These are phyloP conservation scores for Murraya koenigii DNA, from an alignment of 345 rosid genomes.

Conservation along the genomic window DNA sequence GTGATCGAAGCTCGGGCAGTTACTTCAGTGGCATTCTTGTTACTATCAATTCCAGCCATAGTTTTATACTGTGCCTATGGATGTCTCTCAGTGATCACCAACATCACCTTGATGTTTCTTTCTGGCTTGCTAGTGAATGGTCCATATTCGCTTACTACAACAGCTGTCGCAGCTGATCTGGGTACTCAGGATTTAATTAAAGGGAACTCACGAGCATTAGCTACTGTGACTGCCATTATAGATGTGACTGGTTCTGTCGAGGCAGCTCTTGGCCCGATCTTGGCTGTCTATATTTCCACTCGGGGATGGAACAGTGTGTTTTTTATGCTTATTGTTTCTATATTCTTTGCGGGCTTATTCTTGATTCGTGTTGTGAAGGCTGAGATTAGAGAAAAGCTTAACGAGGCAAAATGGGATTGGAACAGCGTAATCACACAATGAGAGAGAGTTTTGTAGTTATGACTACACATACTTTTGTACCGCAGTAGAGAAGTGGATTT, in stretches of 20 bases:
- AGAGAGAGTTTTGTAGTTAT: neutral
- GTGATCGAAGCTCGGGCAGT: slow-evolving; percentile 71
- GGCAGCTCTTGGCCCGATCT: slow-evolving; percentile 83
- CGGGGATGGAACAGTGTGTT: slow-evolving; percentile 89
- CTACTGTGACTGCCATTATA: slow-evolving; percentile 87
- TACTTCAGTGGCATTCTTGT: slow-evolving; percentile 60
- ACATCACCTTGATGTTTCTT: slow-evolving; percentile 64
- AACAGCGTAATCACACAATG: slow-evolving; percentile 9
- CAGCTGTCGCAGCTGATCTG: slow-evolving; percentile 95
- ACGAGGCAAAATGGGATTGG: slow-evolving; percentile 27
- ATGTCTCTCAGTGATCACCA: slow-evolving; percentile 56
- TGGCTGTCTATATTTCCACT: slow-evolving; percentile 81
- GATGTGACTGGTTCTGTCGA: slow-evolving; percentile 97
- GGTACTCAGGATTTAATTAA: slow-evolving; percentile 74
- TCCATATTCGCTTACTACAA: slow-evolving; percentile 82
- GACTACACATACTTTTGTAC: neutral
- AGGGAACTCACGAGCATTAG: slow-evolving; percentile 84
- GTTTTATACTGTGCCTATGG: slow-evolving; percentile 65
- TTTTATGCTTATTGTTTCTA: slow-evolving; percentile 60
- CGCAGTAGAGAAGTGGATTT: neutral
- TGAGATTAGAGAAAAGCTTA: slow-evolving; percentile 49
- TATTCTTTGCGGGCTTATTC: slow-evolving; percentile 51
- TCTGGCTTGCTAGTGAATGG: slow-evolving; percentile 85
- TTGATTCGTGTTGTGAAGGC: slow-evolving; percentile 56
- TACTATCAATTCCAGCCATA: slow-evolving; percentile 70